These are phyloP conservation scores for Cryptococcus neoformans DNA, from an alignment of 1,284 basidiomycete species.

Conservation along the genomic window DNA sequence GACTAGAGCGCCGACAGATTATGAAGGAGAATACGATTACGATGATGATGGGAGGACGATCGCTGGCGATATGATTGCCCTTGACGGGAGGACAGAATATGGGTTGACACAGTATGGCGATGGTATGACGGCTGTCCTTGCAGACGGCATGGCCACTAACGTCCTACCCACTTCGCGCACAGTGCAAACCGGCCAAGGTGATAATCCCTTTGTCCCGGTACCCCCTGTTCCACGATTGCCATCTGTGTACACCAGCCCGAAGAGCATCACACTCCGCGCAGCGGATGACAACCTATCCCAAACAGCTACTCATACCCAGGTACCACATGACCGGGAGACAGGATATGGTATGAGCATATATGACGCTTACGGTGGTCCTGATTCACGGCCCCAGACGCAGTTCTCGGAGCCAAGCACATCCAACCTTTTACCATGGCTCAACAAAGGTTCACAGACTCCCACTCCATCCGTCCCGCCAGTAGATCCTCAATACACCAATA, in stretches of 20 bases:
- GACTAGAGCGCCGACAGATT: slow-evolving; percentile 1
- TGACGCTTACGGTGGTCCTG: slow-evolving; percentile 3
- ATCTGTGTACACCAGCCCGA: not conserved
- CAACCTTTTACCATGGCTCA: slow-evolving; percentile 15
- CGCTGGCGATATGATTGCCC: not conserved
- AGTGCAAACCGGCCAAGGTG: too few species aligned
- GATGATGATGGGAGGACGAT: not conserved
- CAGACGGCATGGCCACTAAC: slow-evolving; percentile 7
- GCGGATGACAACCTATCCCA: not conserved
- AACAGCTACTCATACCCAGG: not conserved
- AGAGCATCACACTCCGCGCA: not conserved
- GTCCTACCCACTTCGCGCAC: not conserved
- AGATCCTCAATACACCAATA: not conserved
- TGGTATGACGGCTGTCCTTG: slow-evolving; percentile 11
- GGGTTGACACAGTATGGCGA: slow-evolving; percentile 6
- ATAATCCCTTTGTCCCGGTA: slow-evolving; percentile 11
- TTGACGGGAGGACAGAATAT: slow-evolving; percentile 6
- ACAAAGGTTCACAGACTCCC: slow-evolving; percentile 2
- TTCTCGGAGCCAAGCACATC: slow-evolving; percentile 14
- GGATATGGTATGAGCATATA: slow-evolving; percentile 7
- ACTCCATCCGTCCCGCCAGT: slow-evolving; percentile 1
- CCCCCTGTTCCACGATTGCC: slow-evolving; percentile 12
- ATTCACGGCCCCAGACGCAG: slow-evolving; percentile 9
- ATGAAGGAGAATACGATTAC: not conserved
- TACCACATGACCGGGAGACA: slow-evolving; percentile 3